These are phyloP conservation scores for Apiospora marii DNA, from an alignment of 2,329 filamentous ascomycete species.

Conservation along the genomic window DNA sequence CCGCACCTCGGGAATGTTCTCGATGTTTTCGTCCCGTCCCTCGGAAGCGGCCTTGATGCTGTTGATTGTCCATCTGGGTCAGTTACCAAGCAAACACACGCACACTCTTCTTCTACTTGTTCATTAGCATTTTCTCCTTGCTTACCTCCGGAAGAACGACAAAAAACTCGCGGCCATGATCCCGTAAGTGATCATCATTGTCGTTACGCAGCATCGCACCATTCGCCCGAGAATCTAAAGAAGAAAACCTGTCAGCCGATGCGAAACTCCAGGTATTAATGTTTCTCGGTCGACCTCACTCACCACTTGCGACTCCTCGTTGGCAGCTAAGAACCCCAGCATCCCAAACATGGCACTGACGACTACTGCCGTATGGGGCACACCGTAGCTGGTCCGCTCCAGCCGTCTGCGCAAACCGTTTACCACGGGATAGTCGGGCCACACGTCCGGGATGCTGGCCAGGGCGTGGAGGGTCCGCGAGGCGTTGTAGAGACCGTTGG, in stretches of 20 bases:
- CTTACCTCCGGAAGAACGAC: too few relatives aligned
- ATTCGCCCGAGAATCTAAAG: too few relatives aligned
- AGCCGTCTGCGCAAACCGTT: background rate
- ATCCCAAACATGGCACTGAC: conserved; percentile 13
- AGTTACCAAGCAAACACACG: background rate
- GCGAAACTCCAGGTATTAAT: too few relatives aligned
- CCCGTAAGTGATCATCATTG: too few relatives aligned
- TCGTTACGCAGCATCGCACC: too few relatives aligned
- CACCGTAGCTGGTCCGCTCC: conserved; percentile 16
- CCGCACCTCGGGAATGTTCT: conserved; percentile 11
- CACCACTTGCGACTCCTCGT: conserved; percentile 11
- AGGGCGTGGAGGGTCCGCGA: conserved; percentile 52
- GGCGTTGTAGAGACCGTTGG: conserved; percentile 52
- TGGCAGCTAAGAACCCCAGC: conserved; percentile 10
- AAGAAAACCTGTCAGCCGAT: too few relatives aligned
- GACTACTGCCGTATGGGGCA: conserved; percentile 2
- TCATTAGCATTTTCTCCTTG: too few relatives aligned
- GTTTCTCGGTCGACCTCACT: too few relatives aligned
- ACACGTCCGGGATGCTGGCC: conserved; percentile 48
- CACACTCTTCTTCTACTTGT: too few relatives aligned
- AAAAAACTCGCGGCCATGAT: too few relatives aligned
- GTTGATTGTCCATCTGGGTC: background rate
- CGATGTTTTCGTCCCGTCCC: conserved; percentile 18
- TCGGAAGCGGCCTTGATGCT: conserved; percentile 17
- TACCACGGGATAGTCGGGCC: conserved; percentile 35